These are phyloP conservation scores for Penicillium coffeae DNA, from an alignment of 495 filamentous ascomycete species.

Conservation along the genomic window DNA sequence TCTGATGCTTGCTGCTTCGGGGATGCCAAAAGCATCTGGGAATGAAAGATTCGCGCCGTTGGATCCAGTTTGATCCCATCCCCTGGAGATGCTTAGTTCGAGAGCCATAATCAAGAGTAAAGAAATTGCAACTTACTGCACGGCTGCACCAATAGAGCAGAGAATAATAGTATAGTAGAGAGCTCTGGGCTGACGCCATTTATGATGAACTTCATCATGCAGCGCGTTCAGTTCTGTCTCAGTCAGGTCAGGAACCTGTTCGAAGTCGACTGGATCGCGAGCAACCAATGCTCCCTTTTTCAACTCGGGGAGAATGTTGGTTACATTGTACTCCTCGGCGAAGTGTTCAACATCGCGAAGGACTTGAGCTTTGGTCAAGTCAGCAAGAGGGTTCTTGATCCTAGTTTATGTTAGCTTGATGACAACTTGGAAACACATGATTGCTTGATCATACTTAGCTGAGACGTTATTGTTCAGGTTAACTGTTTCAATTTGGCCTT, in stretches of 20 bases:
- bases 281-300: constrained; percentile 63
- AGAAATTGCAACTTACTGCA: constrained; percentile 43
- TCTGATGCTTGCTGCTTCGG: constrained; percentile 20
- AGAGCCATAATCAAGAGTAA: neutral
- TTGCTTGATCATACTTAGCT: constrained; percentile 37
- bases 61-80: constrained; percentile 72
- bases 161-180: constrained; percentile 69
- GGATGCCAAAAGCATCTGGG: constrained; percentile 55
- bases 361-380: constrained; percentile 47
- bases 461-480: constrained; percentile 50
- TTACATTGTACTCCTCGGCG: constrained; percentile 41
- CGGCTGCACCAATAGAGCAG: constrained; percentile 67
- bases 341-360: constrained; percentile 56
- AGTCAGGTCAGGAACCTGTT: constrained; percentile 53
- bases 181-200: constrained; percentile 59
- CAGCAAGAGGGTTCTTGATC: constrained; percentile 61
- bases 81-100: constrained; percentile 24
- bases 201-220: constrained; percentile 55
- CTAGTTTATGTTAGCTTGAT: constrained; percentile 25
- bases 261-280: constrained; percentile 53
- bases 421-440: neutral
- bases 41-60: constrained; percentile 68
- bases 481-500: constrained; percentile 35
- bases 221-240: constrained; percentile 51
- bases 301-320: constrained; percentile 45